Conservation (phyloP, 345 rosid genomes). For the Erysimum cheiranthoides region DNA sequence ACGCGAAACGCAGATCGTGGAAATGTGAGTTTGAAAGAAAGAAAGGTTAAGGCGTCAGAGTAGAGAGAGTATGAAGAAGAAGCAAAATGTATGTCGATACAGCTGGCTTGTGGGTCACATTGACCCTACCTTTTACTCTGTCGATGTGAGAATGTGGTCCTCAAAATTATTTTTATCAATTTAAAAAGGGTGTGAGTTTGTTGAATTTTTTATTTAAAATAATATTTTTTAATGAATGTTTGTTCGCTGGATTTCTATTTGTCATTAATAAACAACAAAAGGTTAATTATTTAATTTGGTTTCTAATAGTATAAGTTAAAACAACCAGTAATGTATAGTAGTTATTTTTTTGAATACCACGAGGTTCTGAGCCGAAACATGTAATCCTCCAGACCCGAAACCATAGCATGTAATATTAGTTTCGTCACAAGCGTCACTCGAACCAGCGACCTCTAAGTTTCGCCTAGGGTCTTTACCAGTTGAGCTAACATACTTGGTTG, state of each 20-base stretch:
- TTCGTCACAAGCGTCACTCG: too few species aligned
- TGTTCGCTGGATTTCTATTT: constrained; percentile 48
- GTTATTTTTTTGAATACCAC: too few species aligned
- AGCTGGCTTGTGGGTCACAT: constrained; percentile 41
- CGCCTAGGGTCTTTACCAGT: too few species aligned
- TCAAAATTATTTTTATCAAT: neutral
- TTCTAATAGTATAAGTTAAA: constrained; percentile 22
- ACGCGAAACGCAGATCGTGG: constrained; percentile 47
- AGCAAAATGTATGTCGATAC: constrained; percentile 42
- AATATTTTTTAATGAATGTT: constrained; percentile 46
- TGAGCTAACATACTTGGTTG: too few species aligned
- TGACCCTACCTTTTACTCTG: constrained; percentile 45
- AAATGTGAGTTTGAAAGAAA: constrained; percentile 21
- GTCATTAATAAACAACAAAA: constrained; percentile 37
- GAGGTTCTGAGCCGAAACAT: too few species aligned
- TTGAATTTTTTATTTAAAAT: constrained; percentile 35
- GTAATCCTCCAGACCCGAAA: too few species aligned
- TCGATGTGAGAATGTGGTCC: constrained; percentile 45
- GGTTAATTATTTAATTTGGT: constrained; percentile 7
- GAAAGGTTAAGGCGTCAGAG: constrained; percentile 24
- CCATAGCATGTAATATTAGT: too few species aligned
- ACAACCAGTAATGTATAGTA: constrained; percentile 16
- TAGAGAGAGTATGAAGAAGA: constrained; percentile 19
- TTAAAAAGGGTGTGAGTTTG: constrained; percentile 28
- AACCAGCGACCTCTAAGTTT: too few species aligned